Evolutionary conservation across 2,329 filamentous ascomycete species (phyloP).

Genomic region (Pyricularia grisea): DNA sequence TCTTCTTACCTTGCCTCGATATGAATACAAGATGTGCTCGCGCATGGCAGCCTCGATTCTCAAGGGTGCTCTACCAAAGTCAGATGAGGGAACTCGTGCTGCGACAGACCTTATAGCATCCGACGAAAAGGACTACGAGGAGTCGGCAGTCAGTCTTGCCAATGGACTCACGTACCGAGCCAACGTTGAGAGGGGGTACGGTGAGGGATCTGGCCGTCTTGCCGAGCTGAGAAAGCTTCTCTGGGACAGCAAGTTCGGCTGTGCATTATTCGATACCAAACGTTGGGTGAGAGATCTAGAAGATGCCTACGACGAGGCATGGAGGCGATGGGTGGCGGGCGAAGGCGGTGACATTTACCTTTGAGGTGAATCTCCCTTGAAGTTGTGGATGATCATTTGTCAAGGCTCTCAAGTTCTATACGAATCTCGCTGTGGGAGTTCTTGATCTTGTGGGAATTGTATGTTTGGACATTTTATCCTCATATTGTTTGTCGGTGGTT

Average conservation of each 20-base stretch:
- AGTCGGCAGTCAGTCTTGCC: constrained; percentile 60
- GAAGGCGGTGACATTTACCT: constrained; percentile 92
- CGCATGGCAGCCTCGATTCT: constrained; percentile 96
- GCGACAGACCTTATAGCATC: constrained; percentile 67
- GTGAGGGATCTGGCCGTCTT: constrained; percentile 57
- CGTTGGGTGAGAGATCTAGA: constrained; percentile 90
- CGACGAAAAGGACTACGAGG: constrained; percentile 78
- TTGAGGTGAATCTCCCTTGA: constrained; percentile 12
- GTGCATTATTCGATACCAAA: constrained; percentile 81
- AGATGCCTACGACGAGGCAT: constrained; percentile 78
- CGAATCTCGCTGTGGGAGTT: too few species aligned
- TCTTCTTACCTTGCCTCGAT: constrained; percentile 79
- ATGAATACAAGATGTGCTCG: constrained; percentile 98
- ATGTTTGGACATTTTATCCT: background rate
- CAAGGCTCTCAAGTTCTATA: background rate
- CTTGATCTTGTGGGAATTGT: too few species aligned
- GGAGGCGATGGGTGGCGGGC: constrained; percentile 77
- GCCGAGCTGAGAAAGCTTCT: constrained; percentile 71
- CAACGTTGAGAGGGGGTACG: constrained; percentile 24
- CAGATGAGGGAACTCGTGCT: constrained; percentile 54
- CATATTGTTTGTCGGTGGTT: background rate
- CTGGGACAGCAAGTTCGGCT: constrained; percentile 76
- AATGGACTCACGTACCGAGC: constrained; percentile 50
- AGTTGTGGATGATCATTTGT: background rate
- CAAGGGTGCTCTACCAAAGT: constrained; percentile 74